Evolutionary conservation across 164 flowering plant species (phyloP), one percentile per base, ranked within the genome.

Genomic region (Tetracentron sinense): DNA sequence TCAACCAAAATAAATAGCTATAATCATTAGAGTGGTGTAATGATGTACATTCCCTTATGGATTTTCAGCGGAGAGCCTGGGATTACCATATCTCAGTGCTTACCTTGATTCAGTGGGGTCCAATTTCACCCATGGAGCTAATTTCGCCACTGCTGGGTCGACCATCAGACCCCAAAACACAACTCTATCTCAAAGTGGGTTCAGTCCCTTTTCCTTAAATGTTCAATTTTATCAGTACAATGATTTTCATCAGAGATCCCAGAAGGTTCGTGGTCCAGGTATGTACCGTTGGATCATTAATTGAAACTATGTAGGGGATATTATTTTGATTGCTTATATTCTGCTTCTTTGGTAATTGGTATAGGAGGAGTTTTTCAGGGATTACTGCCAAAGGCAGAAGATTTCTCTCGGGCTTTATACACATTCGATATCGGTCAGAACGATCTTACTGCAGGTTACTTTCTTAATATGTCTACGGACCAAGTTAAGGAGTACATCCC

Each of bases 111-210:
- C 86, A 0, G 61, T 83, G 60, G 88, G 85, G 5, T 74, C 91
- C 3, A 83, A 86, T 68, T 86, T 83, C 79, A 83, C 58, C 29
- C 80, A 79, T 52, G 91, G 91, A 55, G 88, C 85, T 58, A 86
- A 86, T 62, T 86, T 86, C 30, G 79, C 75, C 3, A 75, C 79
- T 0, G 73, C 79, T 0, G 79, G 62, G 30, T 79, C 82, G 1
- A 79, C 83, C 16, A 71, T 86, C 6, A 68, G 83, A 56, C 82
- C 75, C 4, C 92, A 74, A 28, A 79, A 82, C 75, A 68, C 77
- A 4, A 78, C 83, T 7, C 71, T 74, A 0, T 55, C 61, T 7
- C 81, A 82, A 33, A 55, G 72, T 55, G 92, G 91, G n/a, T 77
- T 62, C 67, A 86, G 89, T 54, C 88, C 89, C 25, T 29, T 86